Base-by-base conservation (phyloP, 805 yeast species). In the Yarrowia sp. region DNA sequence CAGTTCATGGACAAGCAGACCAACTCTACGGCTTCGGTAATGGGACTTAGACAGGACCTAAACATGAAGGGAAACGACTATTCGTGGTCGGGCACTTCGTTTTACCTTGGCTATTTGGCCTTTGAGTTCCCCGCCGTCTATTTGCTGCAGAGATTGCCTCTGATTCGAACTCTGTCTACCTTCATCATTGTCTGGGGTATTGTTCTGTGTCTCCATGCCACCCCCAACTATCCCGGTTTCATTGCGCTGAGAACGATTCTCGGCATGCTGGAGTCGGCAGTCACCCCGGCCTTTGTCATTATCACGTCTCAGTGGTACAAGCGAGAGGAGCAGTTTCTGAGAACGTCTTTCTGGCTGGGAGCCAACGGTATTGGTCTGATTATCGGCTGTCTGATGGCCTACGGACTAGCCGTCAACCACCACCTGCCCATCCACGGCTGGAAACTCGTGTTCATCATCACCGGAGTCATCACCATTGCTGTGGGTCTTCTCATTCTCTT, bases 1-100 rank as follows among this genome's bases (percentile, higher is more conserved):
- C 56, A 52, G 42, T 52, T 52, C 42, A 52, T 52, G 56, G 56
- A 52, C 56, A 52, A 52, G 33, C 40, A 36, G n/a, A 52, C 56
- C 56, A 52, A 52, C 56, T 34, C 42, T 4, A 52, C 56, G 1
- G 56, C 56, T 12, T 52, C 56, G 1, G 56, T 52, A 4, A 52
- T 52, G 56, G 56, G 56, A 14, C 12, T 52, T n/a, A 17, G 56
- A 36, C 3, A 12, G 3, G 56, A 52, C 14, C 42, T 52, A 13
- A 17, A 52, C 33, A 52, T 52, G 56, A 13, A 52, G 30, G 56
- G 56, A 9, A 52, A 50, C 55, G 55, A 50, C 24, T 50, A 50
- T 9, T 50, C 55, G 15, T 50, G 55, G 55, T 50, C 55, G 2
- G 55, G 55, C 9, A 50, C 55, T 5, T 9, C 55, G 2, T 50